Conservation (phyloP, 2,329 filamentous ascomycete species). For the Penicillium sp. region DNA sequence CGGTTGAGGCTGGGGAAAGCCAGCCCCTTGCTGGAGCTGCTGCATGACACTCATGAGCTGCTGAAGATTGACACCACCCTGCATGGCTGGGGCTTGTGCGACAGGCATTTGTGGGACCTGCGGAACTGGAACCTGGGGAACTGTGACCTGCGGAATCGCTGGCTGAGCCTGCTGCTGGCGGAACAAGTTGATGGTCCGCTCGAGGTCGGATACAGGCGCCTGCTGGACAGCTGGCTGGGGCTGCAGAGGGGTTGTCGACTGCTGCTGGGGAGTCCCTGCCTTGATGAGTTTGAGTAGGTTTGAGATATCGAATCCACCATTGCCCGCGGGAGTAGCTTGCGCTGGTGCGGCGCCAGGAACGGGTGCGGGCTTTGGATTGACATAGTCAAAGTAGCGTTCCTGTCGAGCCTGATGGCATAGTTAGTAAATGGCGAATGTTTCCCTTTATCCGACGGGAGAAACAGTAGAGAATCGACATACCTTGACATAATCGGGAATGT, state of each 20-base stretch:
- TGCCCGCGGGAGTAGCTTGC: conserved; percentile 22
- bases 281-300: conserved; percentile 46
- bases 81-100: conserved; percentile 25
- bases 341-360: conserved; percentile 21
- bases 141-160: conserved; percentile 24
- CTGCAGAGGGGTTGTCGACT: conserved; percentile 32
- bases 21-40: conserved; percentile 36
- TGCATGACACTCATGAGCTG: conserved; percentile 44
- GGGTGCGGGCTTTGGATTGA: conserved; percentile 34
- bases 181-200: conserved; percentile 44
- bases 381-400: conserved; percentile 42
- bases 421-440: conserved; percentile 10
- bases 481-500: conserved; percentile 44
- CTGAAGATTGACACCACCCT: conserved; percentile 39
- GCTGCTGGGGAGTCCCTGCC: conserved; percentile 34
- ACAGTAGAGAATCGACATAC: conserved; percentile 27
- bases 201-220: conserved; percentile 30
- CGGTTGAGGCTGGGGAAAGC: conserved; percentile 28
- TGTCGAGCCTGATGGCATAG: conserved; percentile 39
- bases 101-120: conserved; percentile 29
- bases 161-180: conserved; percentile 29
- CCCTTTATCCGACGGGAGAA: background rate
- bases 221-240: conserved; percentile 29
- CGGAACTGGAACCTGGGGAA: conserved; percentile 12
- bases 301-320: conserved; percentile 39